Percentiles rank a stretch among this genome's conserved stretches.
These are phyloP conservation scores for Lactifluus rugatus DNA, from an alignment of 768 basidiomycete genomes.

Conservation along the genomic window DNA sequence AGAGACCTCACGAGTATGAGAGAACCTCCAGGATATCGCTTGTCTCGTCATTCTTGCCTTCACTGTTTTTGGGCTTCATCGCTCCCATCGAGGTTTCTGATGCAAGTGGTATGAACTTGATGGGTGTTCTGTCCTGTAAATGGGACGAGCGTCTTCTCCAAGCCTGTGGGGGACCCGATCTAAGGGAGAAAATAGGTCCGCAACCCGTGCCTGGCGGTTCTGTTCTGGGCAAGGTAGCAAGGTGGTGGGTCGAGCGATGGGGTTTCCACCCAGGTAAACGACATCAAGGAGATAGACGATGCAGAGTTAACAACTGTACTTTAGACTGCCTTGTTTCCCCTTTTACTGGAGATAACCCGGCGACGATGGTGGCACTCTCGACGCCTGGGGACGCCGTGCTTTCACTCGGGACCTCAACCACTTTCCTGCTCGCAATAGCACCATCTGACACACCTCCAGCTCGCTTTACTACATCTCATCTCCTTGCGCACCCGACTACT, in stretches of 20 bases:
- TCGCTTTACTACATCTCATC: slow-evolving; percentile 65
- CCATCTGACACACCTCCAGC: slow-evolving; percentile 53
- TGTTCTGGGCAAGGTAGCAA: slow-evolving; percentile 50
- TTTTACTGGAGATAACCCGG: slow-evolving; percentile 87
- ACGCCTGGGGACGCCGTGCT: slow-evolving; percentile 75
- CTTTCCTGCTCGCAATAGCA: slow-evolving; percentile 69
- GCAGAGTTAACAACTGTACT: background rate
- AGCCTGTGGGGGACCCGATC: slow-evolving; percentile 55
- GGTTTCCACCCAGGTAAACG: slow-evolving; percentile 53
- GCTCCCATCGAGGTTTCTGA: slow-evolving; percentile 82
- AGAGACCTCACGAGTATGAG: slow-evolving; percentile 44
- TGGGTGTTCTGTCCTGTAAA: slow-evolving; percentile 61
- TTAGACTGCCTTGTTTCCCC: slow-evolving; percentile 70
- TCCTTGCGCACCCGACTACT: slow-evolving; percentile 60
- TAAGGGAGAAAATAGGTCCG: slow-evolving; percentile 60
- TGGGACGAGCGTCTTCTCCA: slow-evolving; percentile 65
- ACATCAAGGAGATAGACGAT: background rate
- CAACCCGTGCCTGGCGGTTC: slow-evolving; percentile 70
- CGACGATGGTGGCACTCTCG: slow-evolving; percentile 65
- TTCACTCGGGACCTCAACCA: slow-evolving; percentile 84
- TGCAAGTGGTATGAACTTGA: slow-evolving; percentile 86
- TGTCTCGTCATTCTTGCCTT: slow-evolving; percentile 75
- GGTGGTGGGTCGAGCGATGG: slow-evolving; percentile 69
- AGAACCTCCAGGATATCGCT: slow-evolving; percentile 62
- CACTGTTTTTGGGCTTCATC: slow-evolving; percentile 67